phyloP scores from a whole-genome alignment of 2,329 filamentous ascomycete genomes.

The Fusarium torulosum region DNA sequence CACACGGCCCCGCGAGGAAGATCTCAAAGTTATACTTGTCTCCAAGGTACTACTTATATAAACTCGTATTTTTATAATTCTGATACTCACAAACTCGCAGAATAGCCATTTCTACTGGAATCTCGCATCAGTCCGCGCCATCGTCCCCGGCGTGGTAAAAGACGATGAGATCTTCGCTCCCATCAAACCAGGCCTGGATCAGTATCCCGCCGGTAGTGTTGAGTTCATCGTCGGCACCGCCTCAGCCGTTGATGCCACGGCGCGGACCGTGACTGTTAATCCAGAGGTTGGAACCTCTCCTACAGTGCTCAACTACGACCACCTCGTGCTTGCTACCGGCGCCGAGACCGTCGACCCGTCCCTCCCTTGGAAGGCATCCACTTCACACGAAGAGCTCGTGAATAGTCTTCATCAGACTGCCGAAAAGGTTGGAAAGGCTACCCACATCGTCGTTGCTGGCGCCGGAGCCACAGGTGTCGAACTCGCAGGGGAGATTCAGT shows the following conservation, averaged over 20 bases:
- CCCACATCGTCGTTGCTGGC: slow-evolving; percentile 68
- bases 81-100: slow-evolving; percentile 48
- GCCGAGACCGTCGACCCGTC: slow-evolving; percentile 56
- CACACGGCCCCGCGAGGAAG: slow-evolving; percentile 57
- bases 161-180: slow-evolving; percentile 65
- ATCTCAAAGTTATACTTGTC: slow-evolving; percentile 67
- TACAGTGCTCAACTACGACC: slow-evolving; percentile 60
- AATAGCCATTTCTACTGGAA: slow-evolving; percentile 72
- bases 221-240: slow-evolving; percentile 67
- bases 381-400: slow-evolving; percentile 60
- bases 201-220: slow-evolving; percentile 63
- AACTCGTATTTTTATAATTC: too few species aligned
- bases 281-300: slow-evolving; percentile 24
- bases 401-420: slow-evolving; percentile 57
- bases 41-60: slow-evolving; percentile 59
- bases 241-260: slow-evolving; percentile 55
- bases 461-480: slow-evolving; percentile 69
- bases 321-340: slow-evolving; percentile 70
- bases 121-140: slow-evolving; percentile 66
- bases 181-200: slow-evolving; percentile 62
- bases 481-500: slow-evolving; percentile 66
- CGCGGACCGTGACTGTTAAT: slow-evolving; percentile 59
- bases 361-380: slow-evolving; percentile 66
- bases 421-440: slow-evolving; percentile 58
- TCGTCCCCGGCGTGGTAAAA: slow-evolving; percentile 63